phyloP scores from a whole-genome alignment of 2,329 filamentous ascomycete species.

The Bertia moriformis region DNA sequence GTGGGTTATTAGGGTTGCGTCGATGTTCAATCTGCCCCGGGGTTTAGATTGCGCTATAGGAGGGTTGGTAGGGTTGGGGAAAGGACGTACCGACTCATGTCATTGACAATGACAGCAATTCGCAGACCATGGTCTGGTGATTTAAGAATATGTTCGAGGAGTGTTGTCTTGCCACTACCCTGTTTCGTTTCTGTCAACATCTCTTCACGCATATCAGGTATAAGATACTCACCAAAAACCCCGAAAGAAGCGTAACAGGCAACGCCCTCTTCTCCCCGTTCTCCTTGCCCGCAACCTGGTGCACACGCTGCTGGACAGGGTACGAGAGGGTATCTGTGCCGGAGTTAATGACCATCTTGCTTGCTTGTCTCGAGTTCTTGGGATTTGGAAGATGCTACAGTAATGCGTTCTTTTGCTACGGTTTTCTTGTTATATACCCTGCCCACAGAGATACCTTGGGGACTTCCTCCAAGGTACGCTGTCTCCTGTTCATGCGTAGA shows the following conservation, averaged over 20 bases:
- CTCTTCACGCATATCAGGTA: not conserved
- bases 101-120: constrained; percentile 62
- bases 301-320: not conserved
- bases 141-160: constrained; percentile 53
- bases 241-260: constrained; percentile 45
- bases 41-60: accelerated
- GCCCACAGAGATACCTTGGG: too few relatives aligned
- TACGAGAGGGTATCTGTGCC: not conserved
- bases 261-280: not conserved
- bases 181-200: constrained; percentile 9
- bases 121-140: constrained; percentile 48
- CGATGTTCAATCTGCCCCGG: constrained; percentile 44
- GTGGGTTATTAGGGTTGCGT: constrained; percentile 43
- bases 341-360: constrained; percentile 1
- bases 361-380: too few relatives aligned
- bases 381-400: too few relatives aligned
- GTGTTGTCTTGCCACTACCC: constrained; percentile 59
- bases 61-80: accelerated
- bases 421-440: too few relatives aligned
- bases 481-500: too few relatives aligned
- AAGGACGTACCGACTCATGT: constrained; percentile 41
- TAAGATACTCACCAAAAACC: constrained; percentile 31
- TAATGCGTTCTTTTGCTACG: too few relatives aligned
- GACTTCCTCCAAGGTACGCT: too few relatives aligned
- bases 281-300: too few relatives aligned